phyloP scores from a whole-genome alignment of 2,329 filamentous ascomycete genomes.

The Domatiomyces catenatus region DNA sequence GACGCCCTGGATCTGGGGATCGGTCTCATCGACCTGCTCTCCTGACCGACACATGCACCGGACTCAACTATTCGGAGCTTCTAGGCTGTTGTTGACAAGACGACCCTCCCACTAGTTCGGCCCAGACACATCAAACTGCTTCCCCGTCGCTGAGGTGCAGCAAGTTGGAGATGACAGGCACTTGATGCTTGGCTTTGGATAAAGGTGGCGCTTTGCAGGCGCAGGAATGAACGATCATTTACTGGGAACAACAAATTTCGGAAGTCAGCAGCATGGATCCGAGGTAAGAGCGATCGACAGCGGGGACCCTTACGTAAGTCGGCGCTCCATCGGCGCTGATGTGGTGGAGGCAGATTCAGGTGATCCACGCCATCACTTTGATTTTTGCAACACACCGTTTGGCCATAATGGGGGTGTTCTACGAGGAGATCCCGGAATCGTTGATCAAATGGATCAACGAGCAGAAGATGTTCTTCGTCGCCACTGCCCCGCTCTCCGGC shows the following conservation, averaged over 20 bases:
- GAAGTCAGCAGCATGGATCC: neutral
- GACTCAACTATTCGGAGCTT: neutral
- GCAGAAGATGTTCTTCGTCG: conserved; percentile 62
- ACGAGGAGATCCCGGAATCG: conserved; percentile 37
- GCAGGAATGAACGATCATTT: neutral
- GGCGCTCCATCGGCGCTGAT: neutral
- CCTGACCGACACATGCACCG: neutral
- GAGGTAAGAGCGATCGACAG: neutral
- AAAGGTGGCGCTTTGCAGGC: neutral
- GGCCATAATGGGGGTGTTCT: conserved; percentile 44
- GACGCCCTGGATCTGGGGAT: neutral
- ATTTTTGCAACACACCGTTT: neutral
- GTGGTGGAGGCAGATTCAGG: neutral
- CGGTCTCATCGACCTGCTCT: neutral
- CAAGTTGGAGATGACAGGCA: neutral
- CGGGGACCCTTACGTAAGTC: neutral
- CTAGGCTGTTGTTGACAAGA: too few relatives aligned
- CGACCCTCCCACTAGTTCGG: too few relatives aligned
- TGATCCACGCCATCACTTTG: neutral
- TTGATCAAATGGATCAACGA: conserved; percentile 48
- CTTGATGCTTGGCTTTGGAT: neutral
- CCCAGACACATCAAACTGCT: too few relatives aligned
- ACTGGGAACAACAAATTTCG: neutral
- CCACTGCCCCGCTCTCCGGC: conserved; percentile 52
- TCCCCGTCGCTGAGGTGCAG: too few relatives aligned